phyloP scores from a whole-genome alignment of 768 basidiomycete genomes.

The Serendipita sp. region DNA sequence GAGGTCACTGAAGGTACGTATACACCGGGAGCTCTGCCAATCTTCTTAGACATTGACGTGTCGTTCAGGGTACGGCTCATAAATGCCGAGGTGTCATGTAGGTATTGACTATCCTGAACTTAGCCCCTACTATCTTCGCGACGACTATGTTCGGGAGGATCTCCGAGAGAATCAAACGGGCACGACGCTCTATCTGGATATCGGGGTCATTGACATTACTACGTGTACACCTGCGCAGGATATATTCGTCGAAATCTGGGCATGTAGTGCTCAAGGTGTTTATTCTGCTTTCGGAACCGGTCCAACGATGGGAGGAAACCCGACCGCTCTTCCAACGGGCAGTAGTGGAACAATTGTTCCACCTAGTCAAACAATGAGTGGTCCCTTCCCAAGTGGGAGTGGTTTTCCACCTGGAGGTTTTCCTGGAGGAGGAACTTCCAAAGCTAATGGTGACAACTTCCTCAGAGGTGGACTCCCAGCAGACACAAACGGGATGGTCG shows the following conservation, averaged over 20 bases:
- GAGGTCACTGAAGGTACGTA: constrained; percentile 15
- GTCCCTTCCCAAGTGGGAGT: neutral
- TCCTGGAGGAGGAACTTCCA: neutral
- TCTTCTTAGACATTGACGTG: too few relatives aligned
- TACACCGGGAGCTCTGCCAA: neutral
- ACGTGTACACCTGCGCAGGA: constrained; percentile 23
- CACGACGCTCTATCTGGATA: constrained; percentile 22
- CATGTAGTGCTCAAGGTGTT: constrained; percentile 12
- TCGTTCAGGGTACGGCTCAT: too few relatives aligned
- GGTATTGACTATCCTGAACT: too few relatives aligned
- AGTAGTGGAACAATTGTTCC: too few relatives aligned
- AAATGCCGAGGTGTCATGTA: too few relatives aligned
- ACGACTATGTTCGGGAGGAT: constrained; percentile 18
- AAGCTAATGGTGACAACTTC: constrained; percentile 19
- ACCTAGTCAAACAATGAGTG: neutral
- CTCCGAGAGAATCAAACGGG: constrained; percentile 20
- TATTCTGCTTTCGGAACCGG: neutral
- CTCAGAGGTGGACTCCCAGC: constrained; percentile 23
- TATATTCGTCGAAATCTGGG: constrained; percentile 26
- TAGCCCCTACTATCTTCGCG: constrained; percentile 17
- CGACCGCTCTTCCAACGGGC: neutral
- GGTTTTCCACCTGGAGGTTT: neutral
- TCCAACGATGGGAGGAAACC: neutral
- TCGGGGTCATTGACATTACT: constrained; percentile 24
- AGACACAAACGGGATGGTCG: constrained; percentile 23